Evolutionary conservation across 2,329 filamentous ascomycete genomes (phyloP), one percentile per base, ranked within the genome.

Genomic region (Penicillium sp.): DNA sequence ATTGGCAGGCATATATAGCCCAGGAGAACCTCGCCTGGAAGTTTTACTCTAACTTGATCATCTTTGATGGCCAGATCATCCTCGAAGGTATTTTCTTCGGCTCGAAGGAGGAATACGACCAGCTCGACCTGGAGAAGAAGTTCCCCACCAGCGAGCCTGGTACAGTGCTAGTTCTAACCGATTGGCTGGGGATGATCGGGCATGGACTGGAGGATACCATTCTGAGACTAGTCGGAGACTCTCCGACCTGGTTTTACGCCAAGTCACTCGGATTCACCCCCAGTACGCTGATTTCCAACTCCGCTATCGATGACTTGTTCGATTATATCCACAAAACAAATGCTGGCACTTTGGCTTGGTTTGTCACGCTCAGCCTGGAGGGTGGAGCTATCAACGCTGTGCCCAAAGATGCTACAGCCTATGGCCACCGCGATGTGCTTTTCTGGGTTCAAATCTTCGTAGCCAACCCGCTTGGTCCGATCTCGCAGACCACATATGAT

Each of bases 21-120:
- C 80, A 87, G 57, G 81, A 82, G 2, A 66, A 75, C 0, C 76
- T 89, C 6, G 82, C 85, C 60, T 79, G 82, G 41, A 82, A 85
- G 25, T 84, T 89, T 61, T 80, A 82, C 2, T 82, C 80, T 6
- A 78, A 83, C 41, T 80, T 87, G 55, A 78, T 84, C 36, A 75
- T 85, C 38, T 75, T 82, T n/a, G 78, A 82, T 9, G 71, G 83
- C 0, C 83, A 82, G 1, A 79, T 80, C 52, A 68, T 86, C 57
- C 83, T 89, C 65, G 82, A 81, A 0, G 86, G 83, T 2, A 86
- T 83, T 0, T 89, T 84, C 64, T 88, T 86, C 66, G 86, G 86
- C 21, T 83, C 82, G 0, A 71, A 82, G 42, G 76, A 74, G 0
- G 85, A 89, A 66, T 88, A 80, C 64, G 67, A 81, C 6, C 78